Conservation (phyloP, 2,329 filamentous ascomycete genomes). For the Cladobotryum mycophilum region DNA sequence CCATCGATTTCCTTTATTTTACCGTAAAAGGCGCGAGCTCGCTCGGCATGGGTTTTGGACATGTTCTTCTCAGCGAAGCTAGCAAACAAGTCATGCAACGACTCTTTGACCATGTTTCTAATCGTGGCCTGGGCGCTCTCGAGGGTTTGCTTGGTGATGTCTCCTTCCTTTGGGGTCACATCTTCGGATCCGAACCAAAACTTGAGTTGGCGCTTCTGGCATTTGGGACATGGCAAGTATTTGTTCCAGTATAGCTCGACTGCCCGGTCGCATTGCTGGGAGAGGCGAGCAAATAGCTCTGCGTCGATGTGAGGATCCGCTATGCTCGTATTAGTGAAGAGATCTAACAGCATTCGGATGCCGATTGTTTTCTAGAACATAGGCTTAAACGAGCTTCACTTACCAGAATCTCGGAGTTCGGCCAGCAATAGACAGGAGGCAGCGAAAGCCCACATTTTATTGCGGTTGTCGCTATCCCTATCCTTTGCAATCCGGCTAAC, state of each 20-base stretch:
- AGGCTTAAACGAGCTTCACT: neutral
- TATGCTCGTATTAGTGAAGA: too few species aligned
- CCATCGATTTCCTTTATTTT: neutral
- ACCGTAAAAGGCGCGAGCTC: neutral
- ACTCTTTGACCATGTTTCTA: neutral
- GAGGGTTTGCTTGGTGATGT: too few species aligned
- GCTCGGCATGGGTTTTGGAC: neutral
- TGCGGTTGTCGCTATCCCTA: neutral
- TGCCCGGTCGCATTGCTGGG: neutral
- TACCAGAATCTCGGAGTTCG: neutral
- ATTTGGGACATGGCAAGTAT: neutral
- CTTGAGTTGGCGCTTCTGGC: neutral
- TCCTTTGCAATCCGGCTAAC: neutral
- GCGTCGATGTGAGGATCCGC: too few species aligned
- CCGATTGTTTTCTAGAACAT: too few species aligned
- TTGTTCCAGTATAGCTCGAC: neutral
- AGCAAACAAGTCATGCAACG: too few species aligned
- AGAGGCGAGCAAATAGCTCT: neutral
- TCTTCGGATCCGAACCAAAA: neutral
- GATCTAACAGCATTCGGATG: too few species aligned
- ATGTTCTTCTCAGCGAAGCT: neutral
- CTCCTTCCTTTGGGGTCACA: neutral
- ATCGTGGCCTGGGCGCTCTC: neutral
- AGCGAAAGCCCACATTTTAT: neutral
- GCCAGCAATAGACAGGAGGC: neutral